Conservation (phyloP, 2,329 filamentous ascomycete genomes). For the Lasiodiplodia sp. region DNA sequence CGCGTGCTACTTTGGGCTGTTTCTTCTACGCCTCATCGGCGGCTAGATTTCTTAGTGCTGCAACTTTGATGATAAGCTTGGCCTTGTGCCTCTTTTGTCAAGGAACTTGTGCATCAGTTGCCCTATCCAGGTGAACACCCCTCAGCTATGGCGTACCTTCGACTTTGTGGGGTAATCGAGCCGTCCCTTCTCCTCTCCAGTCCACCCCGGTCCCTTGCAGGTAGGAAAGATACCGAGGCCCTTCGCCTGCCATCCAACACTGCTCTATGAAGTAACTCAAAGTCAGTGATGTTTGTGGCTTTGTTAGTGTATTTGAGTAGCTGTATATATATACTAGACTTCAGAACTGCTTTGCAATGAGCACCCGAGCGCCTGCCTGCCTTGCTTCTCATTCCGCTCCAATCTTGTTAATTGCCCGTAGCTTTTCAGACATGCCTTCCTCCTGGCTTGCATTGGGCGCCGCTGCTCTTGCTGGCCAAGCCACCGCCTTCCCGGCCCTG, state of each 20-base stretch:
- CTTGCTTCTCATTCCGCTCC: background rate
- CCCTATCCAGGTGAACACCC: background rate
- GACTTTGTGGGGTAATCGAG: background rate
- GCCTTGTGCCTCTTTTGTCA: background rate
- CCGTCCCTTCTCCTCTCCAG: background rate
- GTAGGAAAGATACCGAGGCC: constrained; percentile 8
- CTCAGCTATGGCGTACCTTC: background rate
- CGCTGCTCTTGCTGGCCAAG: constrained; percentile 9
- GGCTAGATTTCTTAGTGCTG: background rate
- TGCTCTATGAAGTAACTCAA: background rate
- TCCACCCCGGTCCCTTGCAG: background rate
- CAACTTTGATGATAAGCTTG: constrained; percentile 11
- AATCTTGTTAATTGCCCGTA: too few species aligned
- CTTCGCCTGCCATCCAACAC: background rate
- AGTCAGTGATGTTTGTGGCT: constrained; percentile 12
- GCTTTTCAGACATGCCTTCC: constrained; percentile 2
- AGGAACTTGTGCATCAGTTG: background rate
- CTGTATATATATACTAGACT: background rate
- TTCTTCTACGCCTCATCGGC: background rate
- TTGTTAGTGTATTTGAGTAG: too few species aligned
- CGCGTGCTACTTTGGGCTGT: background rate
- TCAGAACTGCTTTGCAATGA: background rate
- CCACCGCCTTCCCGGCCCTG: constrained; percentile 13
- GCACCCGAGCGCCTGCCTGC: background rate
- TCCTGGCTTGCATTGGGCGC: constrained; percentile 4